These are phyloP conservation scores for Cercospora sp. DNA, from an alignment of 2,329 filamentous ascomycete species.

Conservation along the genomic window DNA sequence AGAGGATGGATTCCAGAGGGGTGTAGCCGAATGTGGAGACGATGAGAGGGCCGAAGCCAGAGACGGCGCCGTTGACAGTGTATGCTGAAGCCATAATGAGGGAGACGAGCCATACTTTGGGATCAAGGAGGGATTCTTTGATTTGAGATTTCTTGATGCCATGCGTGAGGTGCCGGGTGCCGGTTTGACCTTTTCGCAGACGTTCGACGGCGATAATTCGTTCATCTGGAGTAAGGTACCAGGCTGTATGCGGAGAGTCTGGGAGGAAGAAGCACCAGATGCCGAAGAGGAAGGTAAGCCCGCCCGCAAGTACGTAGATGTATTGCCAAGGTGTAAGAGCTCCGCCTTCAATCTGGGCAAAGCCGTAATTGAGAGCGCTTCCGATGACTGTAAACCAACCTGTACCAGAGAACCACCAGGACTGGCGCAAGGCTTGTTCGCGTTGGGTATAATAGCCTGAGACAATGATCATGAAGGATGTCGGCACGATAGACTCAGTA, in stretches of 20 bases:
- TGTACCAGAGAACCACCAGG: slow-evolving; percentile 5
- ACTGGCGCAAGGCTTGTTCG: slow-evolving; percentile 17
- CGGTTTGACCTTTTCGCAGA: neutral
- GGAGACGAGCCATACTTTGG: slow-evolving; percentile 54
- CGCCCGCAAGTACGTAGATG: slow-evolving; percentile 47
- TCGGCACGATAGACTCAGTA: neutral
- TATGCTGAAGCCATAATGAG: slow-evolving; percentile 9
- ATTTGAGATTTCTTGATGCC: slow-evolving; percentile 51
- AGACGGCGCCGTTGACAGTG: slow-evolving; percentile 21
- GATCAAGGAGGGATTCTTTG: slow-evolving; percentile 54
- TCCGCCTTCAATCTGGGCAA: slow-evolving; percentile 37
- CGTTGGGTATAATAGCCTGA: slow-evolving; percentile 29
- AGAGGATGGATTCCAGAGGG: neutral
- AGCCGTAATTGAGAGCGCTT: neutral
- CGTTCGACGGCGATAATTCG: neutral
- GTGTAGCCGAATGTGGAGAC: slow-evolving; percentile 8
- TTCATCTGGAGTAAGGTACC: neutral
- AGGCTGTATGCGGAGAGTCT: slow-evolving; percentile 3
- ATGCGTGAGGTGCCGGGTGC: neutral
- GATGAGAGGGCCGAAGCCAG: neutral
- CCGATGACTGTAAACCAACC: neutral
- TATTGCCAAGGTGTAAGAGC: slow-evolving; percentile 31
- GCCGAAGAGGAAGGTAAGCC: slow-evolving; percentile 3
- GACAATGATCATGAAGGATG: slow-evolving; percentile 52
- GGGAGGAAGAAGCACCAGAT: slow-evolving; percentile 16